Evolutionary conservation across 2,329 filamentous ascomycete species (phyloP), one percentile per base, ranked within the genome.

Genomic region (Arthrobotrys entomopaga): DNA sequence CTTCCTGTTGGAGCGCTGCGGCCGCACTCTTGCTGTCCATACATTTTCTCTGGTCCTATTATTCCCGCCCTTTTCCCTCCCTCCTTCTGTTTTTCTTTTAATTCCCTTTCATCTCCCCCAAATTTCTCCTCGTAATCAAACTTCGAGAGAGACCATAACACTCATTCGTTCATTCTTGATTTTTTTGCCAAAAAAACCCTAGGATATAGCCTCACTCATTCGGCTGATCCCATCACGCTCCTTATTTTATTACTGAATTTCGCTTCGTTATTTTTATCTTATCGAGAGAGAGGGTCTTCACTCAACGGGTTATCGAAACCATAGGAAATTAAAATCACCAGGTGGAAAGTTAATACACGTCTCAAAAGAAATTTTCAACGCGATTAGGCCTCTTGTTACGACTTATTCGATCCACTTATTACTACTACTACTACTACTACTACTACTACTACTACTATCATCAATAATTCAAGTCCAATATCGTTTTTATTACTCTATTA

Each of bases 201-300:
- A 75, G 75, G 75, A 77, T 75, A 70, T 69, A 78, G 77, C 77
- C 78, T 79, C 78, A 79, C 78, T 79, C 78, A 71, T 79, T 79
- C 77, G 78, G 78, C 77, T 77, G 76, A 69, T 69, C 77, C 78
- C 78, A 78, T 79, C 76, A 78, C 78, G 72, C 78, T 79, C 78
- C 73, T 78, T 78, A 67, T 78, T 78, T 77, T 74, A 74, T 52
- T 74, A 67, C 54, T 75, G 61, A 73, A 73, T 75, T 75, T 70
- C 64, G 71, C 65, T 75, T 70, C 71, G 65, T 58, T 64, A 60
- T 63, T 75, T 48, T 69, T 75, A 75, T 70, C 65, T 70, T 70
- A 75, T 75, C 71, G 71, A 75, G 57, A 65, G 38, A 61, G 54
- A 52, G 49, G 48, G 66, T 50, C 43, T 64, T 73, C 22, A 34